These are phyloP conservation scores for Lolium perenne DNA, from an alignment of 176 grass and related monocot species.

Conservation along the genomic window DNA sequence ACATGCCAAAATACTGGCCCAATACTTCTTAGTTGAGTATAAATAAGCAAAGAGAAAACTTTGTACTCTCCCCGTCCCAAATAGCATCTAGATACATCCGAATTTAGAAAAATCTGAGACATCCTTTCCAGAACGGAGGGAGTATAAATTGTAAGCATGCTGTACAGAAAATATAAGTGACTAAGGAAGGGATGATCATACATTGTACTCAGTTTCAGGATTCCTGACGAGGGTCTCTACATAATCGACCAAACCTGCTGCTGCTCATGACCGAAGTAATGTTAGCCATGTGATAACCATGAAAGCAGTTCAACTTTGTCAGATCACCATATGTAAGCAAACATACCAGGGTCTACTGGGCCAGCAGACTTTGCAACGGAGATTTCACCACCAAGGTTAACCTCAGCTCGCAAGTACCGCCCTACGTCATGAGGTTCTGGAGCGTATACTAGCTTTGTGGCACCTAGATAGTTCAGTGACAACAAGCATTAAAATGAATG, in stretches of 20 bases:
- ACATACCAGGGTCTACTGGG: constrained; percentile 70
- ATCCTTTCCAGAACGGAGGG: no score
- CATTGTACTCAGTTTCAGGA: constrained; percentile 81
- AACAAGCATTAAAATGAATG: constrained; percentile 7
- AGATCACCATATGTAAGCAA: constrained; percentile 11
- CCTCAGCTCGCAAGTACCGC: constrained; percentile 67
- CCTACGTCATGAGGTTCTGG: constrained; percentile 83
- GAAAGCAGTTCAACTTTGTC: constrained; percentile 25
- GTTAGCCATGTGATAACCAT: constrained; percentile 29
- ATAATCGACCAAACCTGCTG: constrained; percentile 69
- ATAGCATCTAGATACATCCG: no score
- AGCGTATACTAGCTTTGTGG: constrained; percentile 70
- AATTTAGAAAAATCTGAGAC: no score
- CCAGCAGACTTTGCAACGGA: constrained; percentile 46
- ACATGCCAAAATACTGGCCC: neutral
- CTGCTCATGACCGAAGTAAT: constrained; percentile 41
- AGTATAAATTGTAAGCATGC: neutral
- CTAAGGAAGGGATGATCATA: constrained; percentile 41
- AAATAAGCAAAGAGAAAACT: neutral
- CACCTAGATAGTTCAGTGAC: constrained; percentile 53
- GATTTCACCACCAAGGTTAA: constrained; percentile 50
- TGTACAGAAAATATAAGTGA: constrained; percentile 8
- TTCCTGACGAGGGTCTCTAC: constrained; percentile 73
- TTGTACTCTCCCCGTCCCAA: neutral
- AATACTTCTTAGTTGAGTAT: neutral